Percentiles rank a stretch among this genome's conserved stretches.
These are phyloP conservation scores for Allium fistulosum DNA, from an alignment of 106 monocot species.

Conservation along the genomic window DNA sequence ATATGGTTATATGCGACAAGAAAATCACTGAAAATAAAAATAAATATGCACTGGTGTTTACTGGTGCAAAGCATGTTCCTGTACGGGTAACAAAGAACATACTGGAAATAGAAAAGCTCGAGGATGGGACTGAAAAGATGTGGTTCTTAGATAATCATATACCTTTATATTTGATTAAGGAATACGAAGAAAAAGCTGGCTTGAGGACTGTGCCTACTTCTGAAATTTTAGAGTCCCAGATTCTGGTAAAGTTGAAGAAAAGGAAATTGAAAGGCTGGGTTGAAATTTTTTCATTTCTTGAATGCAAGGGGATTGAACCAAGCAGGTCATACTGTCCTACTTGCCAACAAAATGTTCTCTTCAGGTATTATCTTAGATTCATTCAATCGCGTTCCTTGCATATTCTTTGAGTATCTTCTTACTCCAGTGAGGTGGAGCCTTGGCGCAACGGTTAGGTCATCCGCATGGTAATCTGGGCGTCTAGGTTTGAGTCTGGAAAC, in stretches of 20 bases:
- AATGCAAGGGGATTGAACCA: slow-evolving; percentile 42
- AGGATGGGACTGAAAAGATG: slow-evolving; percentile 38
- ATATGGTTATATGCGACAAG: slow-evolving; percentile 63
- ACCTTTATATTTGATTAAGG: slow-evolving; percentile 75
- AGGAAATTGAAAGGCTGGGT: slow-evolving; percentile 26
- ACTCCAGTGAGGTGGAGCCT: too few species aligned
- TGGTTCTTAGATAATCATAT: slow-evolving; percentile 83
- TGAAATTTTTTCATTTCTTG: slow-evolving; percentile 63
- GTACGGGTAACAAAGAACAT: slow-evolving; percentile 65
- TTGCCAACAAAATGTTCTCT: slow-evolving; percentile 44
- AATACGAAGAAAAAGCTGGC: slow-evolving; percentile 48
- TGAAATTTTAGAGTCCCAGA: background rate
- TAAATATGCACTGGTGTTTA: slow-evolving; percentile 58
- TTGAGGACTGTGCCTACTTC: background rate
- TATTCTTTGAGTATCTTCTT: too few species aligned
- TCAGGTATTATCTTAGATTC: slow-evolving; percentile 32
- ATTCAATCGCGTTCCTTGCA: background rate
- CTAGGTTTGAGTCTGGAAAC: too few species aligned
- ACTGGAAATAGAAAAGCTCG: slow-evolving; percentile 34
- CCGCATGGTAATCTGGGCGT: too few species aligned
- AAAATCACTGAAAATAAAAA: slow-evolving; percentile 32
- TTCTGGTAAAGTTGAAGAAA: slow-evolving; percentile 17
- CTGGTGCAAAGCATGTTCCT: slow-evolving; percentile 75
- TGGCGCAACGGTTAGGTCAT: too few species aligned
- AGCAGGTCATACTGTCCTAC: slow-evolving; percentile 37